Evolutionary conservation across 2,329 filamentous ascomycete species (phyloP).

Genomic region (Fusarium nygamai): DNA sequence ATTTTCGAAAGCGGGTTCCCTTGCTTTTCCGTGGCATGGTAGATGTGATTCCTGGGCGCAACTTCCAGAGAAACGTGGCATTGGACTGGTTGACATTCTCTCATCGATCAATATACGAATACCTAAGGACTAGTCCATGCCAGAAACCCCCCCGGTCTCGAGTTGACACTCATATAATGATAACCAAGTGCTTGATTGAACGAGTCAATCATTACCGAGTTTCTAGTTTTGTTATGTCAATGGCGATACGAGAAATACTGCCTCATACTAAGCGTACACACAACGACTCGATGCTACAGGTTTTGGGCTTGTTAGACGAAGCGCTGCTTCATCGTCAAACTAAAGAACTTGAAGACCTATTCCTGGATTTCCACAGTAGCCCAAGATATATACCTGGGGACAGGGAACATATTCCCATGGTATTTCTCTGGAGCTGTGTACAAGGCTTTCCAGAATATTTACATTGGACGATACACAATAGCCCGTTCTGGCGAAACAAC

Average conservation of each 20-base stretch:
- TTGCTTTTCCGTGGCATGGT: too few relatives aligned
- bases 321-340: background rate
- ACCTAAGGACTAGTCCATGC: too few relatives aligned
- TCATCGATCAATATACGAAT: too few relatives aligned
- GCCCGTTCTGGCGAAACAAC: background rate
- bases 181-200: too few relatives aligned
- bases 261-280: background rate
- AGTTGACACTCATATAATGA: too few relatives aligned
- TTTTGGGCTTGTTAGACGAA: background rate
- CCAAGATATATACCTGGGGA: background rate
- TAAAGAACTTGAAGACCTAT: background rate
- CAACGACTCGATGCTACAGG: background rate
- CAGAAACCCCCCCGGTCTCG: too few relatives aligned
- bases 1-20: too few relatives aligned
- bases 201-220: background rate
- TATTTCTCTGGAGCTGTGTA: background rate
- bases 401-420: background rate
- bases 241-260: accelerated
- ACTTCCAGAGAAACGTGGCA: too few relatives aligned
- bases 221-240: background rate
- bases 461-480: background rate
- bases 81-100: too few relatives aligned
- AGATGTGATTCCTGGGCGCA: too few relatives aligned
- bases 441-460: background rate
- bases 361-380: background rate